Conservation (phyloP, 768 basidiomycete genomes). For the Macrolepiota fuliginosa region DNA sequence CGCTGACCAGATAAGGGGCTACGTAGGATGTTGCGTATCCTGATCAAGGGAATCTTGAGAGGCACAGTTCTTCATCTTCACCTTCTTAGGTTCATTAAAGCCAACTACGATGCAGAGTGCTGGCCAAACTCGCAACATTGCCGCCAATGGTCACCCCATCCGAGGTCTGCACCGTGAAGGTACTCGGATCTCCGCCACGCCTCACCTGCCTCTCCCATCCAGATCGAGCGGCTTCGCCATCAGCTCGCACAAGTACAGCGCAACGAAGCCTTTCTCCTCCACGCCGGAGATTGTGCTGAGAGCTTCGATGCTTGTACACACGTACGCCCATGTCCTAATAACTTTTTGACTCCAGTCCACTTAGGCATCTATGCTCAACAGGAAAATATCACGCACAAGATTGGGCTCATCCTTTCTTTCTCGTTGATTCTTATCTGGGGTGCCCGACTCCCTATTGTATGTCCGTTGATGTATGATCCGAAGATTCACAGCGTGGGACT, state of each 20-base stretch:
- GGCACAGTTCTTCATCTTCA: conserved; percentile 12
- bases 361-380: conserved; percentile 25
- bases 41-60: conserved; percentile 18
- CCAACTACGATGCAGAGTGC: conserved; percentile 46
- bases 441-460: conserved; percentile 86
- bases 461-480: conserved; percentile 21
- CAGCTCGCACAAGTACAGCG: conserved; percentile 79
- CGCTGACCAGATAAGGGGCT: background rate
- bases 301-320: conserved; percentile 90
- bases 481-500: background rate
- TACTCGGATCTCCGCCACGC: conserved; percentile 27
- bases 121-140: conserved; percentile 71
- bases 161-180: conserved; percentile 57
- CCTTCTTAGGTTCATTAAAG: background rate
- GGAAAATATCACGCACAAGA: conserved; percentile 87
- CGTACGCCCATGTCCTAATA: conserved; percentile 38
- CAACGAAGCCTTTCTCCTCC: conserved; percentile 90
- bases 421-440: conserved; percentile 95
- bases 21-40: conserved; percentile 21
- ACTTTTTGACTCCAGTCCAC: conserved; percentile 13
- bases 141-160: conserved; percentile 92
- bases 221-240: conserved; percentile 83
- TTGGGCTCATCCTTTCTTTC: conserved; percentile 91
- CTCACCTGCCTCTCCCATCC: conserved; percentile 11
- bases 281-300: conserved; percentile 98